Evolutionary conservation across 129 eudicot genomes (phyloP).

Genomic region (Solidago caesia): DNA sequence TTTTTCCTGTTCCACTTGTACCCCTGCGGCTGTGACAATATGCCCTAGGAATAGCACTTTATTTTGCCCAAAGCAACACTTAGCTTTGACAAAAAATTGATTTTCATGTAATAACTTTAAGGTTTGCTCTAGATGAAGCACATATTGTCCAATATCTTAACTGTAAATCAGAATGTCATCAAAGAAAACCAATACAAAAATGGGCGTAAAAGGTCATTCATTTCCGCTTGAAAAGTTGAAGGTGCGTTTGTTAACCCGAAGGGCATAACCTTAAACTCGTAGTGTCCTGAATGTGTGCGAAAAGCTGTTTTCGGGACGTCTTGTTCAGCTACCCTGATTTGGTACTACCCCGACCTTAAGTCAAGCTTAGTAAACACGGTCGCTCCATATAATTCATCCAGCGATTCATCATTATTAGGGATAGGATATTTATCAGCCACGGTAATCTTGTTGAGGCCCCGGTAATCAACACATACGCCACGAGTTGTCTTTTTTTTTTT

Average conservation of each 20-base stretch:
- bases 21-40: neutral
- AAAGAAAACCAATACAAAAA: conserved; percentile 8
- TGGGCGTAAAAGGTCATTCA: conserved; percentile 13
- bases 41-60: neutral
- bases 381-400: conserved; percentile 2
- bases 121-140: neutral
- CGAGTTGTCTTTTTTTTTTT: neutral
- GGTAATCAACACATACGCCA: conserved; percentile 3
- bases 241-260: neutral
- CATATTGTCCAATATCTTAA: neutral
- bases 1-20: neutral
- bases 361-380: neutral
- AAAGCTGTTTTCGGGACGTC: neutral
- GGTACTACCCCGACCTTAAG: neutral
- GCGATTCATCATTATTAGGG: conserved; percentile 1
- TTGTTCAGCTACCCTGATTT: neutral
- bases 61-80: neutral
- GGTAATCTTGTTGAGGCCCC: neutral
- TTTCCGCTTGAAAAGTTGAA: neutral
- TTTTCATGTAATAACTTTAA: neutral
- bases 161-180: conserved; percentile 16
- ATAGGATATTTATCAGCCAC: neutral
- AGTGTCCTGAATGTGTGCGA: neutral
- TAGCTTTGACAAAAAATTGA: too few species aligned
- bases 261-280: neutral